These are phyloP conservation scores for Helenozyma baotianmanensis DNA, from an alignment of 805 yeast species.

Conservation along the genomic window DNA sequence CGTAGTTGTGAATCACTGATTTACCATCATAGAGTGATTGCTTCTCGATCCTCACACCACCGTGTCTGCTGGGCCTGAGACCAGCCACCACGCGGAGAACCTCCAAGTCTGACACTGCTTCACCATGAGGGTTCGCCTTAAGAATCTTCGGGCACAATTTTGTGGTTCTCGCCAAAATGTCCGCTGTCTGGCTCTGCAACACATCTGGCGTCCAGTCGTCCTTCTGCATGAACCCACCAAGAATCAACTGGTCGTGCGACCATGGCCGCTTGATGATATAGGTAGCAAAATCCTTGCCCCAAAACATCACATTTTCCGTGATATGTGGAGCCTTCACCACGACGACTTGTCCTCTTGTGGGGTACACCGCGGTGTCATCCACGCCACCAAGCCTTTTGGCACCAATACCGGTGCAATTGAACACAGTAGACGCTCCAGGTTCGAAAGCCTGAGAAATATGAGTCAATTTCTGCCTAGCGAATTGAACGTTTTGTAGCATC, in stretches of 20 bases:
- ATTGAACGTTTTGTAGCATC: conserved; percentile 45
- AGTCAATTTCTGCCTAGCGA: conserved; percentile 41
- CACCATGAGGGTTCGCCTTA: conserved; percentile 27
- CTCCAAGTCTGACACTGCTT: conserved; percentile 37
- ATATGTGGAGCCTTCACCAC: conserved; percentile 68
- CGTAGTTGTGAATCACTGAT: conserved; percentile 63
- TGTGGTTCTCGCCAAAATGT: conserved; percentile 57
- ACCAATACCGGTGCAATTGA: conserved; percentile 77
- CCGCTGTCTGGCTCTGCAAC: conserved; percentile 51
- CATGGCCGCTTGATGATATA: conserved; percentile 71
- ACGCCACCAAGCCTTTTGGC: conserved; percentile 64
- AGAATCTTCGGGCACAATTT: conserved; percentile 47
- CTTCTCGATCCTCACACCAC: conserved; percentile 68
- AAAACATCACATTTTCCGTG: conserved; percentile 50
- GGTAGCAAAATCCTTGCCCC: conserved; percentile 59
- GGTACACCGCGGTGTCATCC: conserved; percentile 55
- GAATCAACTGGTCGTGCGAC: conserved; percentile 59
- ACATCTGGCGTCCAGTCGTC: conserved; percentile 62
- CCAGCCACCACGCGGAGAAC: conserved; percentile 68
- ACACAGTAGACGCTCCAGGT: conserved; percentile 41
- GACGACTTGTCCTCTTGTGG: conserved; percentile 79
- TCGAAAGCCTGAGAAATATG: conserved; percentile 55
- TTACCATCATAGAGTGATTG: conserved; percentile 34
- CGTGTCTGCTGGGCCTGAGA: conserved; percentile 69
- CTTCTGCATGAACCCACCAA: conserved; percentile 72